Base-by-base conservation (phyloP, 805 yeast species). In the Jamesozyma hellenica region DNA sequence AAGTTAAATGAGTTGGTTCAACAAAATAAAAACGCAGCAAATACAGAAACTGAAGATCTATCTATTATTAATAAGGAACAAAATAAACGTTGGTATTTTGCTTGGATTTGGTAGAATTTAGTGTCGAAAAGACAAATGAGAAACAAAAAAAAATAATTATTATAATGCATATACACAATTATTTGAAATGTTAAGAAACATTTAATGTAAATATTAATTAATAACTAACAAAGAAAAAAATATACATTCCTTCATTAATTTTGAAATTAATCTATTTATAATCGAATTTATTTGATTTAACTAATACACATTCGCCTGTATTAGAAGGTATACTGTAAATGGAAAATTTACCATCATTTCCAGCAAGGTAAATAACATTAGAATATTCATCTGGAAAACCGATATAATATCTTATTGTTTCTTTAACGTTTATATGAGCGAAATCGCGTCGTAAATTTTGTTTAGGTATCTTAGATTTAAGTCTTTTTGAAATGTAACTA, bases 331-430 rank as follows among this genome's bases (percentile, higher is more conserved):
- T 34, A 1, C 54, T 42, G 39, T 51, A 59, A 11, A 54, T 51
- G 11, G 38, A 40, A 28, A 57, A 55, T 15, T 39, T 47, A 1
- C 60, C 62, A 38, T 58, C 58, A 35, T 52, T 50, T 2, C 59
- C 50, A 13, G 57, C 56, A 17, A 58, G 35, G 34, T 56, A 56
- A 1, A 58, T 43, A 32, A 53, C 55, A 19, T 52, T 48, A 5
- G 55, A 50, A 35, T 52, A 54, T 34, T 59, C 64, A 34, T 55
- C 55, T 6, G 64, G 61, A 34, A 59, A 58, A 6, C 59, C 62
- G 1, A 59, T 34, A 33, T 52, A 42, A 38, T 52, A 46, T 11
- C 42, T 38, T 16, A 40, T 38, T 4, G 44, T 41, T 21, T 53
- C 52, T n/a, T 46, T 35, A 4, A 54, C 52, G 8, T 48, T 47